Conservation (phyloP, 2,329 filamentous ascomycete species). For the Ophiostoma sp. region DNA sequence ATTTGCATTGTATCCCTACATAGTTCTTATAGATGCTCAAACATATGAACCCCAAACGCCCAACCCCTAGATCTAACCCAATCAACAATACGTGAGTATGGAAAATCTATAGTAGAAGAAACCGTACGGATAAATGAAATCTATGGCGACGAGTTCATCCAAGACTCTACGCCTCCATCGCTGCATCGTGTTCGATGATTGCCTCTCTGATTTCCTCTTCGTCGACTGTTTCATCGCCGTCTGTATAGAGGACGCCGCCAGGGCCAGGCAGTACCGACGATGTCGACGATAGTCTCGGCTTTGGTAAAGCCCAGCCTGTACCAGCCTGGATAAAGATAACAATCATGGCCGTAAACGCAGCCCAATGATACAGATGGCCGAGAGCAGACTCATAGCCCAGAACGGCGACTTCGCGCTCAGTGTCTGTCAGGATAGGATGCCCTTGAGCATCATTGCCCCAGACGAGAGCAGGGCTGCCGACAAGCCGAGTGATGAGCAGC, state of each 20-base stretch:
- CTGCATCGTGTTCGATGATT: conserved; percentile 32
- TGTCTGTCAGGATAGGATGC: conserved; percentile 32
- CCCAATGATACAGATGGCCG: conserved; percentile 44
- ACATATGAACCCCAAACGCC: not conserved
- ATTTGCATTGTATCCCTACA: too few species aligned
- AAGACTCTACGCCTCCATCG: conserved; percentile 32
- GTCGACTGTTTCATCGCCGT: conserved; percentile 34
- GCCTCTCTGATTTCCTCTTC: conserved; percentile 35
- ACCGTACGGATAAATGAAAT: not conserved
- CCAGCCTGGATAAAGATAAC: conserved; percentile 46
- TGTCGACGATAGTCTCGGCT: conserved; percentile 10
- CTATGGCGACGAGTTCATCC: not conserved
- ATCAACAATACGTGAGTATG: not conserved
- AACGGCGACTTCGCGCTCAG: conserved; percentile 44
- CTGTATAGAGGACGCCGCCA: conserved; percentile 39
- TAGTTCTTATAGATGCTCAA: not conserved
- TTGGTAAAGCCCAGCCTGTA: conserved; percentile 47
- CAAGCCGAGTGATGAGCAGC: conserved; percentile 43
- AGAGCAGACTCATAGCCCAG: conserved; percentile 45
- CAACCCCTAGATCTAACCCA: not conserved
- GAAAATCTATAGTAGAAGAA: not conserved
- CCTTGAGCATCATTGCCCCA: conserved; percentile 36
- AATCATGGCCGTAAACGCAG: conserved; percentile 40
- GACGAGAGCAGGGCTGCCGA: conserved; percentile 49
- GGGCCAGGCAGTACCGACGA: conserved; percentile 9